Percentiles rank a stretch among this genome's conserved stretches.
Evolutionary conservation across 768 basidiomycete genomes (phyloP).

Genomic region (Kondoa subrosea): DNA sequence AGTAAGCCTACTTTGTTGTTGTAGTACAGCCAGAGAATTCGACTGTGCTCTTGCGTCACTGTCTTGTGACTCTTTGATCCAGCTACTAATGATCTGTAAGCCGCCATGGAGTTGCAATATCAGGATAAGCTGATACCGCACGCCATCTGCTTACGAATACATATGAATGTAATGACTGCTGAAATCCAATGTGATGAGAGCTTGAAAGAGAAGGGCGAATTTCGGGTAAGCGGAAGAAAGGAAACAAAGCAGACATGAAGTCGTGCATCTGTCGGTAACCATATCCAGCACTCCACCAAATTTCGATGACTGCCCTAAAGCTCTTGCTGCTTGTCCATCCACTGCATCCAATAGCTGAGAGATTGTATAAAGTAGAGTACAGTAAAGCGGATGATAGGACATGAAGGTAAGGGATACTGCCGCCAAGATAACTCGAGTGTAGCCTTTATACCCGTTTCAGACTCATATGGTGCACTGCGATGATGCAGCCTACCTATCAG

Average conservation of each 20-base stretch:
- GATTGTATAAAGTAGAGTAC: slow-evolving; percentile 70
- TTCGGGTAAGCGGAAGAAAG: slow-evolving; percentile 73
- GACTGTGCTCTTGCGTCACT: slow-evolving; percentile 79
- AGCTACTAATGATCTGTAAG: slow-evolving; percentile 68
- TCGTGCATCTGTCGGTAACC: slow-evolving; percentile 99
- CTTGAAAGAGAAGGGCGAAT: slow-evolving; percentile 75
- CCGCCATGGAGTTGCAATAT: neutral
- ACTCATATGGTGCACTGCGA: too few relatives aligned
- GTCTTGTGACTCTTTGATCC: slow-evolving; percentile 84
- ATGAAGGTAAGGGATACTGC: slow-evolving; percentile 77
- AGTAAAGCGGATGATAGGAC: slow-evolving; percentile 84
- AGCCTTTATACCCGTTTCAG: too few relatives aligned
- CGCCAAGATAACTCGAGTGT: slow-evolving; percentile 75
- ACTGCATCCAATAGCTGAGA: slow-evolving; percentile 89
- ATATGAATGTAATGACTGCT: slow-evolving; percentile 99
- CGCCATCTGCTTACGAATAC: slow-evolving; percentile 58
- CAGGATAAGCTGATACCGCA: neutral
- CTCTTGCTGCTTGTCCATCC: slow-evolving; percentile 80
- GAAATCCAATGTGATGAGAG: slow-evolving; percentile 91
- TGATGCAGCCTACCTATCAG: slow-evolving; percentile 65
- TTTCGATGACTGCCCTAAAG: slow-evolving; percentile 75
- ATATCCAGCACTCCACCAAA: slow-evolving; percentile 97
- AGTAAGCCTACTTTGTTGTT: slow-evolving; percentile 70
- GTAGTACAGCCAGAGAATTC: slow-evolving; percentile 83
- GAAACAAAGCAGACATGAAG: slow-evolving; percentile 84